phyloP scores from a whole-genome alignment of 164 flowering plant species.

The Chimonanthus salicifolius region DNA sequence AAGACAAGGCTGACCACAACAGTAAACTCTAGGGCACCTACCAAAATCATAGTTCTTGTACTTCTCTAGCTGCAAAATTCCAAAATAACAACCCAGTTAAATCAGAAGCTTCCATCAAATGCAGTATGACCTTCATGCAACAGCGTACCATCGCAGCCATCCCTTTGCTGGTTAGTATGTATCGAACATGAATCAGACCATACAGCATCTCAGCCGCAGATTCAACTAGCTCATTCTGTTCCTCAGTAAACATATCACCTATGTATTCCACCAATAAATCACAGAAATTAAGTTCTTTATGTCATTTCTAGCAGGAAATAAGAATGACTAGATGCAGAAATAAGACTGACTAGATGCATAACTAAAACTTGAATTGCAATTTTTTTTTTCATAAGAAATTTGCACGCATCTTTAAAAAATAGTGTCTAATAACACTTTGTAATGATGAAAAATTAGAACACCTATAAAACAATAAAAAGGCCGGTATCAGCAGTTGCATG shows the following conservation, averaged over 20 bases:
- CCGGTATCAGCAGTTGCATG: no score
- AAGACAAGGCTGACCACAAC: conserved; percentile 89
- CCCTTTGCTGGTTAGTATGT: conserved; percentile 71
- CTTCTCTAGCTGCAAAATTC: conserved; percentile 62
- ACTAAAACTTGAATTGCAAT: background rate
- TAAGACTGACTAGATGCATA: background rate
- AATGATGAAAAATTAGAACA: no score
- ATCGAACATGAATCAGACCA: conserved; percentile 79
- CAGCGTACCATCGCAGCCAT: conserved; percentile 66
- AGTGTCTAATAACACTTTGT: background rate
- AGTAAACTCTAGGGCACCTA: conserved; percentile 85
- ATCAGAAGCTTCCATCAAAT: background rate
- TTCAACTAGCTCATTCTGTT: conserved; percentile 72
- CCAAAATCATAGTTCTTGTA: conserved; percentile 84
- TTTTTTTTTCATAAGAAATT: background rate
- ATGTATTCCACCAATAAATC: conserved; percentile 10
- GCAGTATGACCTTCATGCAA: background rate
- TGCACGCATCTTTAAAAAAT: background rate
- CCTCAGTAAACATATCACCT: conserved; percentile 74
- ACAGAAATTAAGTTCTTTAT: background rate
- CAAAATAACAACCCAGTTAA: conserved; percentile 6
- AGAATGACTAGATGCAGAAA: background rate
- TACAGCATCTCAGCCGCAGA: conserved; percentile 84
- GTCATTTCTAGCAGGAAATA: background rate
- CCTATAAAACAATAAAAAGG: no score